Conservation (phyloP, 208 protist genomes). For the Leishmania tarentolae region DNA sequence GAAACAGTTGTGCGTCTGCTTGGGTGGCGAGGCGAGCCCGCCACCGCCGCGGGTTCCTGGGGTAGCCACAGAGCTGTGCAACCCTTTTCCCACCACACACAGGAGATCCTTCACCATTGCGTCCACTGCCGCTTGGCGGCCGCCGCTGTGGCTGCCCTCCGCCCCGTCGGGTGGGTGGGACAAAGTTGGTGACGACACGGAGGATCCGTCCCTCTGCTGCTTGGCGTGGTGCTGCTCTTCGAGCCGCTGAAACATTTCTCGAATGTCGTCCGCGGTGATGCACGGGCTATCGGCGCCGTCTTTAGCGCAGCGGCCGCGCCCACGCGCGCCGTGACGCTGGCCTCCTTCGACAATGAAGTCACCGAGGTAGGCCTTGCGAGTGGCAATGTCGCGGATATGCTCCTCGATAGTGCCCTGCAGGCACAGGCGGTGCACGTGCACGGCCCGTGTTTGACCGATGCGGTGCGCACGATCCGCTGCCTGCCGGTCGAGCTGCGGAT, state of each 20-base stretch:
- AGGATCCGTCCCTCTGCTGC: neutral
- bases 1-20: conserved; percentile 66
- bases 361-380: conserved; percentile 93
- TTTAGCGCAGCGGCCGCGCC: neutral
- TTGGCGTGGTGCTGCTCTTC: conserved; percentile 14
- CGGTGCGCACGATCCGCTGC: conserved; percentile 94
- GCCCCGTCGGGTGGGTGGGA: neutral
- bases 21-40: conserved; percentile 10
- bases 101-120: conserved; percentile 60
- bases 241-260: conserved; percentile 46
- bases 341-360: conserved; percentile 91
- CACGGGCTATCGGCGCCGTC: neutral
- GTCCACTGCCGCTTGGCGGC: conserved; percentile 31
- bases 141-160: neutral
- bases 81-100: conserved; percentile 42
- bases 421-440: conserved; percentile 96
- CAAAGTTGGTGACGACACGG: conserved; percentile 3
- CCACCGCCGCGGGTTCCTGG: neutral
- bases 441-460: conserved; percentile 95
- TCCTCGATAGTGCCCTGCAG: conserved; percentile 95
- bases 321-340: conserved; percentile 4
- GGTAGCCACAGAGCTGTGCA: conserved; percentile 19
- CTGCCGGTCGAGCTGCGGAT: conserved; percentile 98
- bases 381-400: conserved; percentile 93
- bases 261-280: conserved; percentile 57